Evolutionary conservation across 805 yeast genomes (phyloP).

Genomic region (Cyberlindnera xylosilytica): DNA sequence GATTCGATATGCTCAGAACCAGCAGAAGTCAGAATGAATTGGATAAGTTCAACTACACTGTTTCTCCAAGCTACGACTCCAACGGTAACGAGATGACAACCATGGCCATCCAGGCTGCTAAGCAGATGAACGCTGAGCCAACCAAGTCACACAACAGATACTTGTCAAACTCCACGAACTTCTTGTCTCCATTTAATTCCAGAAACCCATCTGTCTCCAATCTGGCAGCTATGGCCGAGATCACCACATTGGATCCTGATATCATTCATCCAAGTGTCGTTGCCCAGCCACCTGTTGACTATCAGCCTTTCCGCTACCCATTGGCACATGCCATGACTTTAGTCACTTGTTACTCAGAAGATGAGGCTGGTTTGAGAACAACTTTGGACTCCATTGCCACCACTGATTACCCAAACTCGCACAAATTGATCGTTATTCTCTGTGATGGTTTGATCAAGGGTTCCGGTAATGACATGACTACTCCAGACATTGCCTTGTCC

Average conservation of each 20-base stretch:
- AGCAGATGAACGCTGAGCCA: slow-evolving; percentile 17
- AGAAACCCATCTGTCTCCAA: slow-evolving; percentile 26
- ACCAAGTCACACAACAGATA: slow-evolving; percentile 10
- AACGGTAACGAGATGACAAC: slow-evolving; percentile 41
- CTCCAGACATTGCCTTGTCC: slow-evolving; percentile 84
- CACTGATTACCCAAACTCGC: slow-evolving; percentile 93
- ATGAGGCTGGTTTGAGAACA: slow-evolving; percentile 77
- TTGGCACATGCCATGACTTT: slow-evolving; percentile 68
- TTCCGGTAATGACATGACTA: slow-evolving; percentile 80
- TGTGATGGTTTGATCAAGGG: slow-evolving; percentile 97
- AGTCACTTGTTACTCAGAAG: slow-evolving; percentile 95
- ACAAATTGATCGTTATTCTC: slow-evolving; percentile 76
- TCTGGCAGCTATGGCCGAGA: slow-evolving; percentile 23
- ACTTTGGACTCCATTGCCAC: slow-evolving; percentile 93
- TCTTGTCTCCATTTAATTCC: slow-evolving; percentile 22
- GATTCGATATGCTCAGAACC: slow-evolving; percentile 34
- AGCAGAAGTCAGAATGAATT: slow-evolving; percentile 30
- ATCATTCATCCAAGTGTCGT: slow-evolving; percentile 73
- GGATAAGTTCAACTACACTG: slow-evolving; percentile 16
- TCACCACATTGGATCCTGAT: slow-evolving; percentile 52
- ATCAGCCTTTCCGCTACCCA: slow-evolving; percentile 84
- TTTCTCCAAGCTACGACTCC: slow-evolving; percentile 11
- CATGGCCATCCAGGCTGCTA: slow-evolving; percentile 62
- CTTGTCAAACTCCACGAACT: slow-evolving; percentile 13
- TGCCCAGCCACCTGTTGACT: slow-evolving; percentile 87